Percentiles rank a stretch among this genome's conserved stretches.
Conservation (phyloP, 495 filamentous ascomycete genomes). For the Articulospora tetracladia region DNA sequence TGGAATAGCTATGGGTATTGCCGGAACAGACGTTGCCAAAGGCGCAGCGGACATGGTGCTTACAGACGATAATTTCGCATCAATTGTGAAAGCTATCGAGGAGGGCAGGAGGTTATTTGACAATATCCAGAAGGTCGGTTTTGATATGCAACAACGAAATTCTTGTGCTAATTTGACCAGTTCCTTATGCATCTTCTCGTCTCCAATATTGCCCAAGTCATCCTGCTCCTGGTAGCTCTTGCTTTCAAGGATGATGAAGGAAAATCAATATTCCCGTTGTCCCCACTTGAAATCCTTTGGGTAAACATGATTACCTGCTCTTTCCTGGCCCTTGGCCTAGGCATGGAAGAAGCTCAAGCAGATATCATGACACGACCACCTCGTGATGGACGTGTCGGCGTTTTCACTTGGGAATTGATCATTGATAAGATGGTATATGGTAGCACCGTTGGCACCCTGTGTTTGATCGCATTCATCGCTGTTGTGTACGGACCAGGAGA, state of each 20-base stretch:
- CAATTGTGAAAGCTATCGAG: slow-evolving; percentile 82
- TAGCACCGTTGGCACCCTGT: slow-evolving; percentile 63
- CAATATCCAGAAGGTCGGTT: slow-evolving; percentile 13
- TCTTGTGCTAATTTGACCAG: background rate
- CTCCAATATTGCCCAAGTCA: slow-evolving; percentile 68
- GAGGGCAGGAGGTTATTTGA: slow-evolving; percentile 59
- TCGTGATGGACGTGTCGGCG: slow-evolving; percentile 43
- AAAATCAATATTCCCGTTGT: slow-evolving; percentile 67
- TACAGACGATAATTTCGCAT: slow-evolving; percentile 91
- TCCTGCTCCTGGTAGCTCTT: slow-evolving; percentile 64
- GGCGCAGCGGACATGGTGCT: slow-evolving; percentile 92
- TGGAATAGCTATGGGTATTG: slow-evolving; percentile 89
- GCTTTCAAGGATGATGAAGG: slow-evolving; percentile 61
- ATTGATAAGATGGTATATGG: slow-evolving; percentile 69
- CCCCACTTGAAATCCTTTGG: slow-evolving; percentile 73
- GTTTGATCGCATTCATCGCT: slow-evolving; percentile 58
- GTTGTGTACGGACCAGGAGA: slow-evolving; percentile 65
- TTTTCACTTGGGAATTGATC: slow-evolving; percentile 67
- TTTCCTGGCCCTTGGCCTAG: slow-evolving; percentile 70
- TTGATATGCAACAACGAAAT: background rate
- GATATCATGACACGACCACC: slow-evolving; percentile 57
- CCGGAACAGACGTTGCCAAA: slow-evolving; percentile 89
- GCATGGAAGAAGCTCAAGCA: slow-evolving; percentile 62
- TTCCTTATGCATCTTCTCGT: slow-evolving; percentile 71
- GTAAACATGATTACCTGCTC: slow-evolving; percentile 75